Evolutionary conservation across 2,329 filamentous ascomycete species (phyloP).

Genomic region (Tolypocladium endophyticum): DNA sequence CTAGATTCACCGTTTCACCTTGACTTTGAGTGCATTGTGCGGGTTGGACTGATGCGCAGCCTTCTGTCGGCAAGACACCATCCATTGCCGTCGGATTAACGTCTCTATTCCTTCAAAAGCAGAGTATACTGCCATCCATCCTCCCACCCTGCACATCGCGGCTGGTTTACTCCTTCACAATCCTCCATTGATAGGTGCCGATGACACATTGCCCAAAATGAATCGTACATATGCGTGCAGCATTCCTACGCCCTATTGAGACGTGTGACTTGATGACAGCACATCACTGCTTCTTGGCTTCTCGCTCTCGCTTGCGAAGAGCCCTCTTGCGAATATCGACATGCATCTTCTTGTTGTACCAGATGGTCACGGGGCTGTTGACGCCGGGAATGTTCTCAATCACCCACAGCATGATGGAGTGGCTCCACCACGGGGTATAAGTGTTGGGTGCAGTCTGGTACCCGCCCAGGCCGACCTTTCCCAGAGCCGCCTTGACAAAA

Average conservation of each 20-base stretch:
- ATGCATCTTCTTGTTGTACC: conserved; percentile 59
- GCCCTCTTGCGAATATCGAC: conserved; percentile 72
- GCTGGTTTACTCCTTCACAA: not conserved
- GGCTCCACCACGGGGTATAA: conserved; percentile 88
- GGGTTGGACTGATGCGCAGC: not conserved
- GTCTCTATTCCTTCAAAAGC: not conserved
- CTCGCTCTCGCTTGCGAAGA: conserved; percentile 71
- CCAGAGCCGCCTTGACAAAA: conserved; percentile 70
- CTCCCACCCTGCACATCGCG: too few species aligned
- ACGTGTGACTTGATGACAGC: not conserved
- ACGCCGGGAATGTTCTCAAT: conserved; percentile 50
- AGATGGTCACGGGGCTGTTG: conserved; percentile 34
- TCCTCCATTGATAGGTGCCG: not conserved
- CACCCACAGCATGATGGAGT: conserved; percentile 79
- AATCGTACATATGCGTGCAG: not conserved
- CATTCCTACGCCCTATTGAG: not conserved
- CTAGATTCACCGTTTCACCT: not conserved
- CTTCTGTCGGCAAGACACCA: too few species aligned
- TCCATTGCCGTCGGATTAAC: not conserved
- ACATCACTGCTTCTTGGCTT: conserved; percentile 55
- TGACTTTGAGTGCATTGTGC: too few species aligned
- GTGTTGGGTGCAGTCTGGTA: conserved; percentile 73
- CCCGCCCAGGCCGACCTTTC: conserved; percentile 72
- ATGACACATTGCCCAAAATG: conserved; percentile 14
- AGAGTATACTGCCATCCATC: too few species aligned